phyloP scores from a whole-genome alignment of 352 stramenopile species.

The Globisporangium mamillatum region DNA sequence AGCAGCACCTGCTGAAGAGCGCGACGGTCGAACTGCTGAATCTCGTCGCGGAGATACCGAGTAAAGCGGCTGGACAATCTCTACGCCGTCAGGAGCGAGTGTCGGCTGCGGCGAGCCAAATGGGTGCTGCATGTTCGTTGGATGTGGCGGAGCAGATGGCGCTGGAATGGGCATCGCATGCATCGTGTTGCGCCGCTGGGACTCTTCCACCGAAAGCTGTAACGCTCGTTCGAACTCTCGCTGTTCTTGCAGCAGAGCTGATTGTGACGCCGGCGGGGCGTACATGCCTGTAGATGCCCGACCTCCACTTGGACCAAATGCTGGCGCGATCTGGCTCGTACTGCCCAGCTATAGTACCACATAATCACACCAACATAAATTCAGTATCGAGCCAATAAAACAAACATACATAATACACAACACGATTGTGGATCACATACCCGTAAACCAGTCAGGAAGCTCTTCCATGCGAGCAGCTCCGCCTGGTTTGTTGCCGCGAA shows the following conservation, averaged over 20 bases:
- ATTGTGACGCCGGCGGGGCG: slow-evolving; percentile 8
- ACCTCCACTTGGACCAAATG: slow-evolving; percentile 16
- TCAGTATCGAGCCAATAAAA: background rate
- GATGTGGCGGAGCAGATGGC: slow-evolving; percentile 34
- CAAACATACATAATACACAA: background rate
- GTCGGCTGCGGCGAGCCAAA: slow-evolving; percentile 38
- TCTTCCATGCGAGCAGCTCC: slow-evolving; percentile 70
- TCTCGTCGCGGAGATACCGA: slow-evolving; percentile 3
- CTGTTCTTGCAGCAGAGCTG: slow-evolving; percentile 44
- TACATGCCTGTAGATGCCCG: slow-evolving; percentile 3
- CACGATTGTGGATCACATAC: slow-evolving; percentile 19
- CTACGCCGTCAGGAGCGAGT: slow-evolving; percentile 64
- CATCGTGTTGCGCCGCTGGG: slow-evolving; percentile 21
- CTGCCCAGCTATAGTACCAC: slow-evolving; percentile 12
- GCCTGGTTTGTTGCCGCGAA: slow-evolving; percentile 57
- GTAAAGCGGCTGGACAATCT: slow-evolving; percentile 66
- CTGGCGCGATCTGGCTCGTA: slow-evolving; percentile 28
- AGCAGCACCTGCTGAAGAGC: background rate
- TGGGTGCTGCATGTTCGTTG: slow-evolving; percentile 18
- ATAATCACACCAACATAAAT: background rate
- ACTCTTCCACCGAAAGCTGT: slow-evolving; percentile 56
- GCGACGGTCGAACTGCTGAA: background rate
- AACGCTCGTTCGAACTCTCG: slow-evolving; percentile 55
- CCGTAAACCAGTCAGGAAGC: slow-evolving; percentile 56
- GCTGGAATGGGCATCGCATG: slow-evolving; percentile 5